Percentiles rank a stretch among this genome's conserved stretches.
Conservation (phyloP, 2,329 filamentous ascomycete species). For the Claviceps paspali region DNA sequence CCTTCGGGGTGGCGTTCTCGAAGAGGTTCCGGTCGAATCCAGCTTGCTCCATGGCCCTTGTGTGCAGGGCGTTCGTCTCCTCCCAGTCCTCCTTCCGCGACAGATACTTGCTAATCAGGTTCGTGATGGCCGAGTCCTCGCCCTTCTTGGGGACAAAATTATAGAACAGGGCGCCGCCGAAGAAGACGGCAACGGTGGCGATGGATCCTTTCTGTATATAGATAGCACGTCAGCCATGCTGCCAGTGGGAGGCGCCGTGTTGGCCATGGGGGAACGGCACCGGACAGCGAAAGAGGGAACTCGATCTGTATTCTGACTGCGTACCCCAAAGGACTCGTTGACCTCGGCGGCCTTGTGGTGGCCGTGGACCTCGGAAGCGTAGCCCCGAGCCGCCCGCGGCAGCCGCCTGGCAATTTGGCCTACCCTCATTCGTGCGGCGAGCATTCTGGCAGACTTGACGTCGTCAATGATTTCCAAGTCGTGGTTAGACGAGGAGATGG, state of each 20-base stretch:
- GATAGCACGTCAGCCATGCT: neutral
- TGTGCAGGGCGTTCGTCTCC: slow-evolving; percentile 36
- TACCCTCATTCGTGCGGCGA: slow-evolving; percentile 30
- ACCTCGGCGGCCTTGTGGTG: slow-evolving; percentile 31
- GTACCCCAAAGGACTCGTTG: slow-evolving; percentile 42
- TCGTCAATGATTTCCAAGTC: slow-evolving; percentile 18
- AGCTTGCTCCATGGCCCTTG: slow-evolving; percentile 37
- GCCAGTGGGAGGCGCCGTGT: neutral
- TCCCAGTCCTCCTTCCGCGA: slow-evolving; percentile 35
- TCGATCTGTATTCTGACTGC: slow-evolving; percentile 13
- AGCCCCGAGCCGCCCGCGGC: slow-evolving; percentile 28
- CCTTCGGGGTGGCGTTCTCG: slow-evolving; percentile 26
- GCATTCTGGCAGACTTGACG: slow-evolving; percentile 20
- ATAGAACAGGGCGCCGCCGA: slow-evolving; percentile 30
- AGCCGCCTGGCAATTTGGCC: slow-evolving; percentile 22
- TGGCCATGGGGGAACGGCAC: neutral
- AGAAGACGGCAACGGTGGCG: slow-evolving; percentile 28
- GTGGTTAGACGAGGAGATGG: slow-evolving; percentile 8
- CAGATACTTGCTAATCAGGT: slow-evolving; percentile 30
- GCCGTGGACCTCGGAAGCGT: slow-evolving; percentile 38
- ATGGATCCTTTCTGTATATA: slow-evolving; percentile 32
- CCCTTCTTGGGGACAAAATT: slow-evolving; percentile 34
- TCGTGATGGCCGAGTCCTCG: slow-evolving; percentile 30
- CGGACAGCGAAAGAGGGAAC: neutral
- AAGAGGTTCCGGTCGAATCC: slow-evolving; percentile 42